phyloP scores from a whole-genome alignment of 2,329 filamentous ascomycete genomes.

The Ophiocordyceps camponoti-saundersi region DNA sequence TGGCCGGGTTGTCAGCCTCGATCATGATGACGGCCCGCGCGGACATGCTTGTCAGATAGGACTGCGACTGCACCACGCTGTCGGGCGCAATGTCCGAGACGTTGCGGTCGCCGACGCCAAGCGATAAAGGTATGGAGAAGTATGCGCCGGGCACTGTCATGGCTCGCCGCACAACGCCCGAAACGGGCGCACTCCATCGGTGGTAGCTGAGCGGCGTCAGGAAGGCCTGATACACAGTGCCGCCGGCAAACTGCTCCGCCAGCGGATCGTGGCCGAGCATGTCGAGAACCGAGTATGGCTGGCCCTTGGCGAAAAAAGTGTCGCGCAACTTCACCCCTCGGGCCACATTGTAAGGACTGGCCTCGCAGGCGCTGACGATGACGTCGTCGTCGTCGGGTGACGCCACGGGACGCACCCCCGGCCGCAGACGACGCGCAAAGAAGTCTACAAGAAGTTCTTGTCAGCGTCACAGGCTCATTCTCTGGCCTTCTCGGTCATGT shows the following conservation, averaged over 20 bases:
- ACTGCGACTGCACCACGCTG: conserved; percentile 23
- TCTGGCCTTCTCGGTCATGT: neutral
- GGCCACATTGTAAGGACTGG: conserved; percentile 35
- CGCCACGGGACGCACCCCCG: conserved; percentile 38
- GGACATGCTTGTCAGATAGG: conserved; percentile 49
- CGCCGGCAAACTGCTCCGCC: conserved; percentile 38
- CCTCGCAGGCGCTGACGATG: conserved; percentile 50
- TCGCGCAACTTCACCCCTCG: conserved; percentile 36
- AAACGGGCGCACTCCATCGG: conserved; percentile 55
- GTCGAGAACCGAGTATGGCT: conserved; percentile 48
- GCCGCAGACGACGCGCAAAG: conserved; percentile 42
- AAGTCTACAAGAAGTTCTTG: conserved; percentile 25
- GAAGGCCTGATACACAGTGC: conserved; percentile 56
- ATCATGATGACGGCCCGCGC: conserved; percentile 55
- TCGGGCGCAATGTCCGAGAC: conserved; percentile 16
- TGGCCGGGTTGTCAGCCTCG: conserved; percentile 47
- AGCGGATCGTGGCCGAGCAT: conserved; percentile 43
- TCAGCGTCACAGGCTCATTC: neutral
- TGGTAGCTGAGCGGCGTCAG: conserved; percentile 52
- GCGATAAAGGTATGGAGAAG: conserved; percentile 39
- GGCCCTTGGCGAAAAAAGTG: conserved; percentile 50
- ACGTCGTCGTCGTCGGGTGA: conserved; percentile 32
- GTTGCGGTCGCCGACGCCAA: conserved; percentile 13
- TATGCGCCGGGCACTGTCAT: conserved; percentile 49
- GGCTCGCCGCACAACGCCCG: conserved; percentile 38